Evolutionary conservation across 371 early-diverging fungal genomes (phyloP).

Genomic region (Haplosporangium sp.): DNA sequence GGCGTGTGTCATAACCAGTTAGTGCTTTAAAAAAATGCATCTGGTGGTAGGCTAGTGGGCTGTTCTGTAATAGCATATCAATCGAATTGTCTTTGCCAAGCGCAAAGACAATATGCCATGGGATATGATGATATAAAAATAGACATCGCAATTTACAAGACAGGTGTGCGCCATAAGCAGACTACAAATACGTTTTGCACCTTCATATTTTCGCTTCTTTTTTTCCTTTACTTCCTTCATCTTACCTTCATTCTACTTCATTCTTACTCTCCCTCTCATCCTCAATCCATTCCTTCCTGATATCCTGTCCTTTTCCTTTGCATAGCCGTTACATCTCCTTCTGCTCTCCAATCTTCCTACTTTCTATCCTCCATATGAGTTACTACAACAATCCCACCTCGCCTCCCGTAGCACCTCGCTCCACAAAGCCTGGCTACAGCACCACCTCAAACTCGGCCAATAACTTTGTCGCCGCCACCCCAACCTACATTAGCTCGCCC

Average conservation of each 20-base stretch:
- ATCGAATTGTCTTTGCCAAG: too few species aligned
- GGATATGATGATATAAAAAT: too few species aligned
- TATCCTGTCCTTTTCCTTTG: not conserved
- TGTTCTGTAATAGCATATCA: too few species aligned
- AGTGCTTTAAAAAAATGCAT: too few species aligned
- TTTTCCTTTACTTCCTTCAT: not conserved
- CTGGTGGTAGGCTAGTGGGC: too few species aligned
- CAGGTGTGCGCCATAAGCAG: too few species aligned
- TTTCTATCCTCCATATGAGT: not conserved
- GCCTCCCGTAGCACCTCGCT: slow-evolving; percentile 3
- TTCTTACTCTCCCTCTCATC: not conserved
- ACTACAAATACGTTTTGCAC: not conserved
- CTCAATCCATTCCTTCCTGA: not conserved
- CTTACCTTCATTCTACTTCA: not conserved
- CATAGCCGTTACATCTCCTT: not conserved
- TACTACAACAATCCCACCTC: slow-evolving; percentile 28
- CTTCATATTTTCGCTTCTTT: not conserved
- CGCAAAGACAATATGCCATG: too few species aligned
- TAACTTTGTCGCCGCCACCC: slow-evolving; percentile 12
- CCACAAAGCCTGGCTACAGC: slow-evolving; percentile 27
- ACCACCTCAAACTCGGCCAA: slow-evolving; percentile 11
- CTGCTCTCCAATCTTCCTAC: not conserved
- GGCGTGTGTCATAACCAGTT: too few species aligned
- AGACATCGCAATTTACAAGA: too few species aligned
- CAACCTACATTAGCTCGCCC: slow-evolving; percentile 46